A percentile compares a stretch with the other conserved stretches of the same genome.
These are phyloP conservation scores for Vaccinium darrowii DNA, from an alignment of 148 eudicot species.

Conservation along the genomic window DNA sequence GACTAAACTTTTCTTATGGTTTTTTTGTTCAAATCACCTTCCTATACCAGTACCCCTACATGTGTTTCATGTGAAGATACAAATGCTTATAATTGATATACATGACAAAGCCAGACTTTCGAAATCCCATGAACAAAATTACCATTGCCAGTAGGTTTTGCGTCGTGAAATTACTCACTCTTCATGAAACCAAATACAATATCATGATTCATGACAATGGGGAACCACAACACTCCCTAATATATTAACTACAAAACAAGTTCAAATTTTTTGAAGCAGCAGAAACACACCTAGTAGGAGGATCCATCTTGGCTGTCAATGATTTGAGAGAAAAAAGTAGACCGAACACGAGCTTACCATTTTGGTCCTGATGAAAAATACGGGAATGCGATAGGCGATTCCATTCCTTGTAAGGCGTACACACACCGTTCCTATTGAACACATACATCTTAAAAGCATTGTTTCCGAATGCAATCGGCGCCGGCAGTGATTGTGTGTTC, in stretches of 20 bases:
- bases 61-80: not conserved
- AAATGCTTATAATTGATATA: no score
- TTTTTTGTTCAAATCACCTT: not conserved
- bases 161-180: no score
- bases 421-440: slow-evolving; percentile 77
- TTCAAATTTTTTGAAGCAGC: no score
- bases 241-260: not conserved
- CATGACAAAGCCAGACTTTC: no score
- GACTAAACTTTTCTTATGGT: not conserved
- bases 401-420: slow-evolving; percentile 81
- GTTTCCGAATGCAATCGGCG: slow-evolving; percentile 5
- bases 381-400: slow-evolving; percentile 72
- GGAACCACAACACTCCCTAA: not conserved
- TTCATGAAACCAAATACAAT: no score
- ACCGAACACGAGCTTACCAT: slow-evolving; percentile 77
- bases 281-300: slow-evolving; percentile 58
- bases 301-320: slow-evolving; percentile 73
- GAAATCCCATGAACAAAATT: no score
- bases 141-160: no score
- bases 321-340: slow-evolving; percentile 86
- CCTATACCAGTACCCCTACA: not conserved
- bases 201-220: no score
- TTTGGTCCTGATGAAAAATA: slow-evolving; percentile 65
- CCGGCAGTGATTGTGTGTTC: slow-evolving; percentile 81
- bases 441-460: slow-evolving; percentile 41